These are phyloP conservation scores for Coniella lustricola DNA, from an alignment of 2,329 filamentous ascomycete genomes.

Conservation along the genomic window DNA sequence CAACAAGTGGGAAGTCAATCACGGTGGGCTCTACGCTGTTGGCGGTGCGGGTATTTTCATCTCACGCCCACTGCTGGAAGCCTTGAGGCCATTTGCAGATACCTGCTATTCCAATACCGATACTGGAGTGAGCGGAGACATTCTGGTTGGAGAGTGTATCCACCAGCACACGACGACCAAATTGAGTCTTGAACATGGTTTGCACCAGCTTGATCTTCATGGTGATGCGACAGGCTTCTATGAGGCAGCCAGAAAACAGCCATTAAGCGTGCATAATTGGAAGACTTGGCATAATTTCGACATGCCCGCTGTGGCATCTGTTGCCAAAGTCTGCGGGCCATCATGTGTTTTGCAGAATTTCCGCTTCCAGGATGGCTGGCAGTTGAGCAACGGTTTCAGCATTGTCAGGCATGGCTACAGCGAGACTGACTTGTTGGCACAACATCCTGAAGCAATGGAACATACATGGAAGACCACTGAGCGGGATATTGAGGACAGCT, in stretches of 20 bases:
- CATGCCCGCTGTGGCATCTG: slow-evolving; percentile 30
- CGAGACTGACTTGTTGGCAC: slow-evolving; percentile 22
- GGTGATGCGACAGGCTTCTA: slow-evolving; percentile 37
- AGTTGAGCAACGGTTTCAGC: slow-evolving; percentile 36
- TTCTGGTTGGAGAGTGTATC: slow-evolving; percentile 33
- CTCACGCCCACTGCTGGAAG: slow-evolving; percentile 29
- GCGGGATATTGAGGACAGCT: slow-evolving; percentile 14
- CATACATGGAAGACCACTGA: slow-evolving; percentile 24
- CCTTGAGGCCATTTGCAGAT: slow-evolving; percentile 30
- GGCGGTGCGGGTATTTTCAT: slow-evolving; percentile 39
- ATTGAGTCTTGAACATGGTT: slow-evolving; percentile 31
- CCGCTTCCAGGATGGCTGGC: slow-evolving; percentile 21
- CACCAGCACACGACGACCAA: slow-evolving; percentile 33
- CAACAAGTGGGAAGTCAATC: slow-evolving; percentile 31
- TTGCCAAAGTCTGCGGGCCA: slow-evolving; percentile 32
- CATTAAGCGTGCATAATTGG: slow-evolving; percentile 39
- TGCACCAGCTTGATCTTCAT: slow-evolving; percentile 35
- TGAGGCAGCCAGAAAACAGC: slow-evolving; percentile 31
- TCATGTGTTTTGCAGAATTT: slow-evolving; percentile 33
- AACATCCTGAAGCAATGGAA: slow-evolving; percentile 34
- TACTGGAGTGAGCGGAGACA: slow-evolving; percentile 27
- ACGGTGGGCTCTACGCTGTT: slow-evolving; percentile 36
- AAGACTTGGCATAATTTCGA: slow-evolving; percentile 24
- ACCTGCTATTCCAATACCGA: slow-evolving; percentile 24
- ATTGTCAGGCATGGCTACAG: slow-evolving; percentile 29